These are phyloP conservation scores for Fomitopsis pinicola DNA, from an alignment of 1,284 basidiomycete genomes.

Conservation along the genomic window DNA sequence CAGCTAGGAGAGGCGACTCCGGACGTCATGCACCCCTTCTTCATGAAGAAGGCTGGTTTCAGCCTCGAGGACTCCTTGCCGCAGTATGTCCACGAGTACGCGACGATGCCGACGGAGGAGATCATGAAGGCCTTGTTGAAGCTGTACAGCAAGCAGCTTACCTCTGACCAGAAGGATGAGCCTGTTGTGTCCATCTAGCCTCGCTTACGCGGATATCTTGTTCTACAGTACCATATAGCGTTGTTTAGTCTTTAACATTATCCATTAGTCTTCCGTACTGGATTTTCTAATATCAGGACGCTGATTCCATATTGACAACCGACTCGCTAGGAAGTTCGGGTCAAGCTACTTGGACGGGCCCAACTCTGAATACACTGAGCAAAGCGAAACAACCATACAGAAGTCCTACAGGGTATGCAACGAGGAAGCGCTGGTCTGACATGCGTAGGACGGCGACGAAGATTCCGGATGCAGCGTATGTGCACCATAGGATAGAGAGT, in stretches of 20 bases:
- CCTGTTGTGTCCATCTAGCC: neutral
- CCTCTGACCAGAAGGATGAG: constrained; percentile 10
- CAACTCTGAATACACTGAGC: constrained; percentile 76
- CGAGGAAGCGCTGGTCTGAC: constrained; percentile 89
- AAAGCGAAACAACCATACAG: constrained; percentile 92
- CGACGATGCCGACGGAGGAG: constrained; percentile 76
- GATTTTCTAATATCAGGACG: neutral
- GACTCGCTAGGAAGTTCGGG: neutral
- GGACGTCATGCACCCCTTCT: constrained; percentile 84
- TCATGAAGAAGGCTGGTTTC: constrained; percentile 80
- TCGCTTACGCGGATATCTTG: too few species aligned
- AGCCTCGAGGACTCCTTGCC: constrained; percentile 79
- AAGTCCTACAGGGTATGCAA: constrained; percentile 90
- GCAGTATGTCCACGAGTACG: constrained; percentile 84
- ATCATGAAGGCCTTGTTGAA: constrained; percentile 81
- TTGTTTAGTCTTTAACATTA: constrained; percentile 1
- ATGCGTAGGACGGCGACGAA: constrained; percentile 92
- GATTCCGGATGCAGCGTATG: constrained; percentile 90
- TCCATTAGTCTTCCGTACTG: neutral
- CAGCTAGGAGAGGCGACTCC: constrained; percentile 85
- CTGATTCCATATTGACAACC: neutral
- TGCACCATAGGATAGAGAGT: constrained; percentile 90
- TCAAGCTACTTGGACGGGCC: constrained; percentile 20
- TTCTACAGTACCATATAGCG: neutral
- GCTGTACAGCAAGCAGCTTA: constrained; percentile 77